Evolutionary conservation across 2,329 filamentous ascomycete genomes (phyloP), one percentile per base, ranked within the genome.

Genomic region (Monosporascus sp.): DNA sequence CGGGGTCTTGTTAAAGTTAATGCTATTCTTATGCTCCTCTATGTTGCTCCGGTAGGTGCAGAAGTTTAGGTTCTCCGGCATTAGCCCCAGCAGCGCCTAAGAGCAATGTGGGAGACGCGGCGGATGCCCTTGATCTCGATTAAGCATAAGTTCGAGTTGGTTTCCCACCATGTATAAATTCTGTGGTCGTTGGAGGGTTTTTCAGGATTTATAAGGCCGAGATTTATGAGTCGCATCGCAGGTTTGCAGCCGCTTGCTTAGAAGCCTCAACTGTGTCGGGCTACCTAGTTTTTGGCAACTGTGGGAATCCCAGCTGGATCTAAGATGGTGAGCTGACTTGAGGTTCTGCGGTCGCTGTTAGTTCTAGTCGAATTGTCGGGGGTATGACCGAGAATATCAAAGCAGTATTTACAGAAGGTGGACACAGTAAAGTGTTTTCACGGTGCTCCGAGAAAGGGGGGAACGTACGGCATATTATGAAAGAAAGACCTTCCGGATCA

Each of bases 201-300:
- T 7, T 28, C 14, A 18, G 47, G 24, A 14, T 7, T 18, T 22
- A 14, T 24, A 40, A 24, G 20, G 51, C 28, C 37, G 20, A 18
- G 47, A 52, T 22, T 38, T 24, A 28, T 58, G 56, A 11, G 20
- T 26, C 9, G 50, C 22, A 26, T 60, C 52, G 20, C 58, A 60
- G 28, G 31, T 51, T 17, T 14, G 37, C 3, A 60, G 28, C 56
- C 58, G 58, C 26, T 52, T 20, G 7, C 40, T 24, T n/a, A 58
- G 50, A 3, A 58, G 45, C n/a, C 7, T 18, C 20, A 55, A 47
- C 31, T 59, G 50, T 48, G 48, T 48, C 20, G 9, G 7, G 24
- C 56, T 57, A 18, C 38, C 41, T 9, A 44, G 31, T 15, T 51
- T 17, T 17, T 20, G 51, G 56, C 17, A 60, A 18, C 35, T 47